Evolutionary conservation across 805 yeast species (phyloP), one percentile per base, ranked within the genome.

Genomic region (Saccharomycopsis olivae): DNA sequence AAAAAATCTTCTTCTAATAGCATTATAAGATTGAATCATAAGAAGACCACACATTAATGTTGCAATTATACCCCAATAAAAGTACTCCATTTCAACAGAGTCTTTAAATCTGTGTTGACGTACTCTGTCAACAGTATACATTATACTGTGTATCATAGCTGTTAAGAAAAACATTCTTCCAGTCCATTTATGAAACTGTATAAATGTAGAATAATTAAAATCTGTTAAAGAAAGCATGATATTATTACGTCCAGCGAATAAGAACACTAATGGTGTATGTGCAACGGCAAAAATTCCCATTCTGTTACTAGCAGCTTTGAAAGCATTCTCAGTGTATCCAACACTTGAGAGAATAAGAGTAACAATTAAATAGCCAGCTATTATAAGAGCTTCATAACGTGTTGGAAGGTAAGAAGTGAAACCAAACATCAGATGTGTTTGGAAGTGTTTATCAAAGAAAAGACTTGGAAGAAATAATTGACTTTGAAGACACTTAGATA

Each of bases 241-340:
- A 55, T 79, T 84, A 57, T 81, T 84, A 51, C 94, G 64, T 8
- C 86, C 82, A 5, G 84, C 79, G 53, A 83, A 77, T 27, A 81
- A 53, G 16, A 76, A 63, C 24, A 75, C 51, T 3, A 69, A 48
- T 0, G 92, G 89, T 45, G 77, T 48, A 31, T 62, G 62, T 1
- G 61, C 60, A 48, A 63, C 59, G 1, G 49, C 39, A n/a, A 54
- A 41, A 29, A 57, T 44, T 6, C 57, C 60, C 1, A 62, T 38
- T 53, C 72, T 60, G 4, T 61, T 65, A 4, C 71, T 69, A 35
- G 58, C 48, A 56, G 65, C 39, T 28, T 57, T 60, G 0, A 58
- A 40, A 0, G 47, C 61, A 8, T 6, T 6, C 33, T 49, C 53
- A n/a, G 49, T 40, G 46, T 60, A 53, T 35, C 52, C 31, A 39